Conservation (phyloP, 75 land plant genomes). For the Chamaecyparis obtusa region DNA sequence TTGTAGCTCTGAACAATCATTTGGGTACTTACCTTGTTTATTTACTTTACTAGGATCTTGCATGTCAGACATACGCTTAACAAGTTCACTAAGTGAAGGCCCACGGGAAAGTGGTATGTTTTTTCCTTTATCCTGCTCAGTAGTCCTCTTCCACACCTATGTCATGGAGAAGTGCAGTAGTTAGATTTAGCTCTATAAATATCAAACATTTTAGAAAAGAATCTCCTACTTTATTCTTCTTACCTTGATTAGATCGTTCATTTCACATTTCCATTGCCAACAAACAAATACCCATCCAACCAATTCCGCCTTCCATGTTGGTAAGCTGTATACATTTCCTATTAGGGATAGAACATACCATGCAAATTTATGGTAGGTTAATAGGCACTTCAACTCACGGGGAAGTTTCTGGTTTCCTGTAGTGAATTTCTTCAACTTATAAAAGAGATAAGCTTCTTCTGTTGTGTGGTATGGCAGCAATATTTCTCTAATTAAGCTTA, state of each 20-base stretch:
- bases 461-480: not conserved
- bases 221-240: not conserved
- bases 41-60: not conserved
- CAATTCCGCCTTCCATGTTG: not conserved
- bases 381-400: no score
- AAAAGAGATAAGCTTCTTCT: not conserved
- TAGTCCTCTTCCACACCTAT: not conserved
- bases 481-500: not conserved
- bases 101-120: not conserved
- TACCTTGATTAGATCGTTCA: not conserved
- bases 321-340: not conserved
- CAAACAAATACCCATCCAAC: not conserved
- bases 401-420: no score
- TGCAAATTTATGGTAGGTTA: not conserved
- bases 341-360: not conserved
- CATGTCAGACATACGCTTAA: no score
- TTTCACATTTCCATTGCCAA: not conserved
- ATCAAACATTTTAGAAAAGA: not conserved
- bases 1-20: not conserved
- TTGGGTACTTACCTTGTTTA: no score
- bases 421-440: no score
- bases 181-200: not conserved
- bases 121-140: not conserved
- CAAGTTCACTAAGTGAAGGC: not conserved
- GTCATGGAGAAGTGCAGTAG: not conserved